Conservation (phyloP, 2,329 filamentous ascomycete genomes). For the Trichoderma breve region DNA sequence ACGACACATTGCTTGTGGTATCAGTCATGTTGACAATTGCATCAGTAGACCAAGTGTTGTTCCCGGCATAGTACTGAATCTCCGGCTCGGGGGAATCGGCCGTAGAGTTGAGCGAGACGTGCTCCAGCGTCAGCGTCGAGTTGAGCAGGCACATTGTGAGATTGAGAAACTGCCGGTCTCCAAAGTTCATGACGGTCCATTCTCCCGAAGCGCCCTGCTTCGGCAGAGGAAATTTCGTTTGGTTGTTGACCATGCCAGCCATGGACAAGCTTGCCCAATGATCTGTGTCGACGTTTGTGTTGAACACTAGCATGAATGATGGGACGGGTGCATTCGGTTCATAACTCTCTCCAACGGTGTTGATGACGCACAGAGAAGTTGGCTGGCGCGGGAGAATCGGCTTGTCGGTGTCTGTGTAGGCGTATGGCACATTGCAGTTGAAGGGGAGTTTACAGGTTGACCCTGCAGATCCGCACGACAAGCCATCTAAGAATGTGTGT, state of each 20-base stretch:
- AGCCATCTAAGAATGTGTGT: neutral
- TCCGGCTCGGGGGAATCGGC: neutral
- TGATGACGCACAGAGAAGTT: neutral
- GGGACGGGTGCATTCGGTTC: neutral
- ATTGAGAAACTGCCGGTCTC: neutral
- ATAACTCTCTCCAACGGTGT: neutral
- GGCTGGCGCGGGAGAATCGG: neutral
- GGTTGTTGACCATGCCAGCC: neutral
- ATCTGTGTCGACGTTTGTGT: neutral
- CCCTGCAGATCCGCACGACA: neutral
- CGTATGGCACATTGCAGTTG: neutral
- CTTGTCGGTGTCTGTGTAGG: neutral
- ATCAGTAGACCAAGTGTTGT: neutral
- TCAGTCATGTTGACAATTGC: neutral
- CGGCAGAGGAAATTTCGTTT: neutral
- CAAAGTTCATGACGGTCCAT: neutral
- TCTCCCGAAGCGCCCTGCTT: neutral
- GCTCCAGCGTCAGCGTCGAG: neutral
- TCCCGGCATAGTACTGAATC: neutral
- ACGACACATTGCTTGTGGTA: neutral
- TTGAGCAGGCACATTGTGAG: neutral
- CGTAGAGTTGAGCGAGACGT: neutral
- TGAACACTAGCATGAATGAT: neutral
- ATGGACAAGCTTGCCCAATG: neutral
- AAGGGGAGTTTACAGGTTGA: neutral